phyloP scores from a whole-genome alignment of 2,329 filamentous ascomycete genomes.

The Neopestalotiopsis rosae region DNA sequence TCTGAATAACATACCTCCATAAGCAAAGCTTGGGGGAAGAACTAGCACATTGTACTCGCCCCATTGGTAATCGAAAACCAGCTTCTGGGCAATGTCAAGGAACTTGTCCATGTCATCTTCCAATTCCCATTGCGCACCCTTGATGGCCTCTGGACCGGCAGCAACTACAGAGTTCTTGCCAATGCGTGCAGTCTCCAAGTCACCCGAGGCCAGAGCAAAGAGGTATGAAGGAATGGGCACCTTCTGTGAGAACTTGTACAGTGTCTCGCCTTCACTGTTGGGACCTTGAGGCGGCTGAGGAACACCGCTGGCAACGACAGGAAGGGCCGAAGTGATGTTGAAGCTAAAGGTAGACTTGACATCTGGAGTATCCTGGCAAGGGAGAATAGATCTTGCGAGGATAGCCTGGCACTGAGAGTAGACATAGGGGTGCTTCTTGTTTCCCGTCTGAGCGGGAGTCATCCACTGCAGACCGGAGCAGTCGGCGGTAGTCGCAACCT shows the following conservation, averaged over 20 bases:
- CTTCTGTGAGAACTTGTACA: conserved; percentile 87
- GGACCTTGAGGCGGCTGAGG: conserved; percentile 52
- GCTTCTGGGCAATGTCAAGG: conserved; percentile 81
- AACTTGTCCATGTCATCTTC: conserved; percentile 91
- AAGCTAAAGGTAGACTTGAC: conserved; percentile 96
- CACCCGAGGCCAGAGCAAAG: conserved; percentile 88
- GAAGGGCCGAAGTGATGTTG: conserved; percentile 82
- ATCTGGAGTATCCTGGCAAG: conserved; percentile 96
- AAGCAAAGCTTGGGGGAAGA: conserved; percentile 87
- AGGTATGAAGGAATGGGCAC: conserved; percentile 95
- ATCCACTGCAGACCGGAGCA: conserved; percentile 97
- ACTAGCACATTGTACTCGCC: conserved; percentile 94
- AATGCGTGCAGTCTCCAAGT: conserved; percentile 84
- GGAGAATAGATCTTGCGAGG: conserved; percentile 90
- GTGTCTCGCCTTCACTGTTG: conserved; percentile 57
- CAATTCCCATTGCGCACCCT: conserved; percentile 87
- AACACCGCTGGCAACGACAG: conserved; percentile 91
- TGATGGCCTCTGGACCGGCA: conserved; percentile 85
- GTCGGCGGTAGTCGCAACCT: conserved; percentile 80
- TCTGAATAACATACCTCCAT: conserved; percentile 66
- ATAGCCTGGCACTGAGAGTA: conserved; percentile 98
- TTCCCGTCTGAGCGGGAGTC: conserved; percentile 89
- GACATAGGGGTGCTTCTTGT: conserved; percentile 96
- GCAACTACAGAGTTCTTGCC: conserved; percentile 85
- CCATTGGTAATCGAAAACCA: conserved; percentile 90